These are phyloP conservation scores for Usnea hakonensis DNA, from an alignment of 495 filamentous ascomycete genomes.

Conservation along the genomic window DNA sequence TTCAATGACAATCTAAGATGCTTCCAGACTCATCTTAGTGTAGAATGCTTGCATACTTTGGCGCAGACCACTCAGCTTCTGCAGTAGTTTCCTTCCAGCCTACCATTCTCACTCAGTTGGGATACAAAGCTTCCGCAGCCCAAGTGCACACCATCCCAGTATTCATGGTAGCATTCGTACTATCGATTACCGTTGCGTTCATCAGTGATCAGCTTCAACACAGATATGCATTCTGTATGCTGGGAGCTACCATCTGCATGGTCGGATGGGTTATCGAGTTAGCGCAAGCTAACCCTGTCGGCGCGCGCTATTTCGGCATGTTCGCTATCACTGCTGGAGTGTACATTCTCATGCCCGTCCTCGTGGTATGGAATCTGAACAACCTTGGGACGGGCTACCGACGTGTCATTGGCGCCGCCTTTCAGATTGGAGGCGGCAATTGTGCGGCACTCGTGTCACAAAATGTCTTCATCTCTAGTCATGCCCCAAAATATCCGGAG, in stretches of 20 bases:
- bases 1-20: too few relatives aligned
- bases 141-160: too few relatives aligned
- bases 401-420: constrained; percentile 31
- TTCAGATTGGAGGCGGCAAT: not conserved
- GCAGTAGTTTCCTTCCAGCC: too few relatives aligned
- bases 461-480: not conserved
- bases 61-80: too few relatives aligned
- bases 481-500: not conserved
- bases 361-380: constrained; percentile 25
- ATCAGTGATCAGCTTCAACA: too few relatives aligned
- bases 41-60: too few relatives aligned
- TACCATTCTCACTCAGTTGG: too few relatives aligned
- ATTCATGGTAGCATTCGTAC: too few relatives aligned
- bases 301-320: constrained; percentile 27
- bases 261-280: constrained; percentile 37
- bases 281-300: constrained; percentile 17
- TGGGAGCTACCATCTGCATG: constrained; percentile 31
- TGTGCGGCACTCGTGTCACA: not conserved
- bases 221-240: constrained; percentile 33
- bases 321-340: constrained; percentile 24
- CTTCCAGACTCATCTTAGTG: too few relatives aligned
- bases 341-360: constrained; percentile 26
- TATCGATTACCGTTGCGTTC: too few relatives aligned
- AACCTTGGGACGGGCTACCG: constrained; percentile 38
- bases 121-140: too few relatives aligned